Percentiles rank a stretch among this genome's conserved stretches.
These are phyloP conservation scores for Boletus sp. DNA, from an alignment of 1,284 basidiomycete genomes.

Conservation along the genomic window DNA sequence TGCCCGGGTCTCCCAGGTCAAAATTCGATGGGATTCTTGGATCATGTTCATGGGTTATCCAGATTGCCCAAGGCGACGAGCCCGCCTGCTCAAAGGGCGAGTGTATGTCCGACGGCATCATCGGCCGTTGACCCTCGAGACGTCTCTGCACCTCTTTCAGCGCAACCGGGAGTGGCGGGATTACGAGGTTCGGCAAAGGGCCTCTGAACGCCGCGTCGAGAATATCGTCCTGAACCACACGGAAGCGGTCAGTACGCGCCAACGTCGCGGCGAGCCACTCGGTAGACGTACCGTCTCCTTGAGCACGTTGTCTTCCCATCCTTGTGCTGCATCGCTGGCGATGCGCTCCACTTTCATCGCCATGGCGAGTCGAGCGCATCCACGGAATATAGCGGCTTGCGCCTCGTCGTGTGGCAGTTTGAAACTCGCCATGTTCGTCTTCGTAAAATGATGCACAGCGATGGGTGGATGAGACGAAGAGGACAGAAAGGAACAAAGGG, in stretches of 20 bases:
- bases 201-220: neutral
- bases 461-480: neutral
- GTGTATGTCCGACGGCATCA: slow-evolving; percentile 12
- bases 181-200: slow-evolving; percentile 1
- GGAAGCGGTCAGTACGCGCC: neutral
- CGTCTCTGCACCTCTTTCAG: slow-evolving; percentile 9
- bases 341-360: slow-evolving; percentile 5
- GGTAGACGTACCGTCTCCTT: slow-evolving; percentile 6
- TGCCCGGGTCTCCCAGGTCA: slow-evolving; percentile 12
- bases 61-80: neutral
- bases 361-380: slow-evolving; percentile 11
- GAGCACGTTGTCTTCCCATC: slow-evolving; percentile 3
- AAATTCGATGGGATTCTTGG: slow-evolving; percentile 1
- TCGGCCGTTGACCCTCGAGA: neutral
- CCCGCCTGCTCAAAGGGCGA: slow-evolving; percentile 7
- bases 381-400: slow-evolving; percentile 4
- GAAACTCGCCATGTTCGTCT: neutral
- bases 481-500: neutral
- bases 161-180: slow-evolving; percentile 13
- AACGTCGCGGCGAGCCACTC: neutral
- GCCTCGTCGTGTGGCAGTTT: slow-evolving; percentile 4
- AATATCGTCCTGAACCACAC: neutral
- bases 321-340: neutral
- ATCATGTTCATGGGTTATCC: neutral
- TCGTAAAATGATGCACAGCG: neutral